phyloP scores from a whole-genome alignment of 345 rosid genomes.

The Eutrema heterophyllum region DNA sequence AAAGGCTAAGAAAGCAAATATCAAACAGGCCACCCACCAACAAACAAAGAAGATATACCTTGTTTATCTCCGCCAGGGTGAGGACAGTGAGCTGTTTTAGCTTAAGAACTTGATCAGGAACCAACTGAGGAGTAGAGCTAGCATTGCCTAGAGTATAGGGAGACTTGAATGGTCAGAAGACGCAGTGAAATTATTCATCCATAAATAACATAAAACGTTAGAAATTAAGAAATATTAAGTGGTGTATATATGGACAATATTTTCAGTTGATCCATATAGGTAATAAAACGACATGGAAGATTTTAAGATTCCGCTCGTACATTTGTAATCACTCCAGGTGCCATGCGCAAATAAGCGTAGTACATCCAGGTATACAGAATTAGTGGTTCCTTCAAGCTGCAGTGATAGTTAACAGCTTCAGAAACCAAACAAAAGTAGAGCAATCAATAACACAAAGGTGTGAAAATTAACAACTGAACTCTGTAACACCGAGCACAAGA shows the following conservation, averaged over 20 bases:
- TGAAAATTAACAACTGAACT: neutral
- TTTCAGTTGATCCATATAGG: neutral
- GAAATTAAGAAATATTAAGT: neutral
- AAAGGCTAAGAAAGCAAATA: neutral
- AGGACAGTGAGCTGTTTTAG: conserved; percentile 92
- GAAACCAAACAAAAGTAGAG: neutral
- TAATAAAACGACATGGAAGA: too few species aligned
- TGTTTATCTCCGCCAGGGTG: conserved; percentile 72
- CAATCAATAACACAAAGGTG: neutral
- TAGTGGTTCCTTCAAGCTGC: conserved; percentile 82
- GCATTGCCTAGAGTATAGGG: conserved; percentile 43
- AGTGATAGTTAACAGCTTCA: neutral
- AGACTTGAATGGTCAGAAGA: neutral
- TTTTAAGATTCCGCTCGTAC: conserved; percentile 39
- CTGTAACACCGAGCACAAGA: neutral
- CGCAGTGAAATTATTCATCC: neutral
- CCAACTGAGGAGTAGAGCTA: conserved; percentile 48
- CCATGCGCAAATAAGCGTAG: conserved; percentile 87
- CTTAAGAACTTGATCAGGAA: conserved; percentile 80
- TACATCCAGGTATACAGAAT: conserved; percentile 46
- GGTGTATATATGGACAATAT: neutral
- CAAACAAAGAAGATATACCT: conserved; percentile 39
- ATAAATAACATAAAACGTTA: neutral
- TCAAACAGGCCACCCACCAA: neutral
- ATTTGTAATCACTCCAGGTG: conserved; percentile 85